Evolutionary conservation across 306 rosid species (phyloP), one percentile per base, ranked within the genome.

Genomic region (Fragaria iinumae): DNA sequence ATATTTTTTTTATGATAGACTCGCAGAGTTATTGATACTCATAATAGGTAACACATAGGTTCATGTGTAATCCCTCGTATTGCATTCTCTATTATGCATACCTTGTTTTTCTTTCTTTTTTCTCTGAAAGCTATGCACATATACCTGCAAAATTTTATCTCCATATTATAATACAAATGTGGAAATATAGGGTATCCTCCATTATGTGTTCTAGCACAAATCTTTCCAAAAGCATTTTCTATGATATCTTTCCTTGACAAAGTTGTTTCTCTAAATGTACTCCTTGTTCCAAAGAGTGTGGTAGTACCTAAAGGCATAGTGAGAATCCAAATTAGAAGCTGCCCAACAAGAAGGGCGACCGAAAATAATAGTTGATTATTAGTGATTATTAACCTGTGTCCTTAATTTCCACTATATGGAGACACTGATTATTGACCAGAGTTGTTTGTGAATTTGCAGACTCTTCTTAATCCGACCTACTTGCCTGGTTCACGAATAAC

Each of bases 401-500:
- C 5, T 16, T 8, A 43, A 7, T 62, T 57, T 49, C 70, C 45
- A 50, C 23, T 71, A 23, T 47, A 21, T 20, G 11, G 63, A 20
- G n/a, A 18, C 43, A 47, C 68, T 7, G 55, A 34, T 70, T 41
- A 80, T 38, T 73, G 53, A 78, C 34, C 55, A 27, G 21, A 74
- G 32, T 23, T 23, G 8, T 77, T 76, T 88, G 81, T 75, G 50
- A 72, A 82, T 80, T 81, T 77, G 87, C 97, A 94, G 97, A 88
- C 82, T 67, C 93, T 94, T 55, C 98, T 91, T 32, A 94, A 91
- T 86, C 97, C 98, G 60, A 84, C 90, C 64, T 91, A 94, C 84
- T 76, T 94, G 79, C 96, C 98, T 77, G 98, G 97, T 80, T 91
- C 98, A n/a, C 94, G 96, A 81, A 83, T 94, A 73, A 59, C 97